Percentiles rank a stretch among this genome's conserved stretches.
phyloP scores from a whole-genome alignment of 1,139 yeast species.

The Blastobotrys capitulatus region DNA sequence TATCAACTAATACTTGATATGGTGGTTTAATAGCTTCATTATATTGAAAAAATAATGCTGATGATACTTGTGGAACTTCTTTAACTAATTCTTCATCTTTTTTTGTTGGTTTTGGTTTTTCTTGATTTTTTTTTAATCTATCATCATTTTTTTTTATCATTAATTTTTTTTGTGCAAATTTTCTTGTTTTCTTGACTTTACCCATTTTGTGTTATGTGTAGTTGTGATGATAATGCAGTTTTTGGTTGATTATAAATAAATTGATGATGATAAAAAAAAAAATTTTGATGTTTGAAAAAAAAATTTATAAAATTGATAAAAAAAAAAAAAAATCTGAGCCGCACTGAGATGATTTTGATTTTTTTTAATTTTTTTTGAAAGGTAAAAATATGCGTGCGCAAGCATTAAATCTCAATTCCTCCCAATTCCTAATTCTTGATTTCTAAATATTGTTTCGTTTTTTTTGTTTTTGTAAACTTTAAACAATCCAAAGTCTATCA shows the following conservation, averaged over 20 bases:
- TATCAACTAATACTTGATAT: slow-evolving; percentile 90
- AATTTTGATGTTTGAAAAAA: no score
- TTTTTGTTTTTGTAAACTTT: not conserved
- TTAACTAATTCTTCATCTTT: slow-evolving; percentile 79
- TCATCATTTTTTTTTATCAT: slow-evolving; percentile 70
- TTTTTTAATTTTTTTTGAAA: not conserved
- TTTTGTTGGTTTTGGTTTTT: slow-evolving; percentile 29
- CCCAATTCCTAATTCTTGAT: not conserved
- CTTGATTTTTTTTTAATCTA: slow-evolving; percentile 45
- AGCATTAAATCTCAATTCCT: not conserved
- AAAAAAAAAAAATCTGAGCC: slow-evolving; percentile 6
- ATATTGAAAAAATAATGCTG: slow-evolving; percentile 91
- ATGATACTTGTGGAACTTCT: slow-evolving; percentile 89
- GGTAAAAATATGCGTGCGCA: not conserved
- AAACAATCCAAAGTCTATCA: not conserved
- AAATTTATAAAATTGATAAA: not conserved
- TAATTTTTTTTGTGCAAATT: slow-evolving; percentile 89
- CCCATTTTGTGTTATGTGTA: slow-evolving; percentile 54
- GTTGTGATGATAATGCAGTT: not conserved
- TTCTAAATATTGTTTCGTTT: not conserved
- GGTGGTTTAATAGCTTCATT: slow-evolving; percentile 95
- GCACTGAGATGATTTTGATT: not conserved
- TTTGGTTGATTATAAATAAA: not conserved
- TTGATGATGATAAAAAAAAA: not conserved
- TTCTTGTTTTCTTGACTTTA: slow-evolving; percentile 92